Percentiles rank a stretch among this genome's conserved stretches.
phyloP scores from a whole-genome alignment of 2,329 filamentous ascomycete genomes.

The Macrophomina phaseolina region DNA sequence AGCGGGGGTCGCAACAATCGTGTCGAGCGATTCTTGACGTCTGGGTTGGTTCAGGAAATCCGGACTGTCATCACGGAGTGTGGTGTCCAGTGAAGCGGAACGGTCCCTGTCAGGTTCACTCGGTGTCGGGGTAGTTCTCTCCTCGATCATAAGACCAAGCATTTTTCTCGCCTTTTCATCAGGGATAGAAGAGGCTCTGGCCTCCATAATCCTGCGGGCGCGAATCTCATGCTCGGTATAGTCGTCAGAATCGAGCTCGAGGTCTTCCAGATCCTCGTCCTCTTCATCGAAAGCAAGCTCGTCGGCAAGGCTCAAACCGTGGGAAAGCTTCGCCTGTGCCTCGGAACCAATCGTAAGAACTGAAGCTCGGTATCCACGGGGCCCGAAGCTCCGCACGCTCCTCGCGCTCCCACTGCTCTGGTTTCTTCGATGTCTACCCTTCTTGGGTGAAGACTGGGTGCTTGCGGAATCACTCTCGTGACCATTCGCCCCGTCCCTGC shows the following conservation, averaged over 20 bases:
- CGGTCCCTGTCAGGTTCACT: slow-evolving; percentile 33
- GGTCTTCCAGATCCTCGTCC: slow-evolving; percentile 53
- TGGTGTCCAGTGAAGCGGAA: slow-evolving; percentile 2
- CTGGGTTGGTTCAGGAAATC: neutral
- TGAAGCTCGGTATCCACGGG: slow-evolving; percentile 71
- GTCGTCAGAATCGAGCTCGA: slow-evolving; percentile 72
- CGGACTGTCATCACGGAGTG: neutral
- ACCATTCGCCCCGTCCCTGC: slow-evolving; percentile 63
- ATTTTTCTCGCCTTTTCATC: slow-evolving; percentile 55
- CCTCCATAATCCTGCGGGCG: slow-evolving; percentile 46
- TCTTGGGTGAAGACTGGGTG: slow-evolving; percentile 59
- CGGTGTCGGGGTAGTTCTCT: slow-evolving; percentile 6
- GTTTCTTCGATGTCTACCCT: slow-evolving; percentile 51
- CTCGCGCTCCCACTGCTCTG: slow-evolving; percentile 58
- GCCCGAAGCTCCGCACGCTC: slow-evolving; percentile 43
- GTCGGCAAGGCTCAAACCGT: slow-evolving; percentile 82
- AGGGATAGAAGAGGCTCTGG: slow-evolving; percentile 47
- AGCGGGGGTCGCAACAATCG: neutral
- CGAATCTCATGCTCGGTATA: slow-evolving; percentile 50
- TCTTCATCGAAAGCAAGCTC: slow-evolving; percentile 88
- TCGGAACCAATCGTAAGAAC: slow-evolving; percentile 64
- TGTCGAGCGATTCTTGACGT: slow-evolving; percentile 14
- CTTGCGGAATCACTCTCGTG: slow-evolving; percentile 73
- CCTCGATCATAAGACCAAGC: slow-evolving; percentile 46
- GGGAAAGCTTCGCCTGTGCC: slow-evolving; percentile 58